phyloP scores from a whole-genome alignment of 306 rosid genomes.

The Sphenostylis stenocarpa region DNA sequence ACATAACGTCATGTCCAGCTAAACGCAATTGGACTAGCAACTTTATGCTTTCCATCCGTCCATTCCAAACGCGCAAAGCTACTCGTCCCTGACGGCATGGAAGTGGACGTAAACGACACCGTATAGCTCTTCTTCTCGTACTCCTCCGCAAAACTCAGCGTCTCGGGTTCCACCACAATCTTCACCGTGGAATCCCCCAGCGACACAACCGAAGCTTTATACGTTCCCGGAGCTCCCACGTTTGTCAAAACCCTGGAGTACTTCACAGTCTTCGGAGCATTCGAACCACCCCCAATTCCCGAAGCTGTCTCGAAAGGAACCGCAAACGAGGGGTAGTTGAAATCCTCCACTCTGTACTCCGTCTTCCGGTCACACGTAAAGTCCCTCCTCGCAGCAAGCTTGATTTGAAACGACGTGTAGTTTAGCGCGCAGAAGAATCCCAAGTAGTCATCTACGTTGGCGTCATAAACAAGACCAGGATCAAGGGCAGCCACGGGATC shows the following conservation, averaged over 20 bases:
- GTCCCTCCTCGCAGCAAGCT: conserved; percentile 47
- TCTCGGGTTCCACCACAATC: conserved; percentile 63
- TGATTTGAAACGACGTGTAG: conserved; percentile 53
- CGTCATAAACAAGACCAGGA: conserved; percentile 94
- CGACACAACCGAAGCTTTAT: conserved; percentile 49
- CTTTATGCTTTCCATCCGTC: conserved; percentile 77
- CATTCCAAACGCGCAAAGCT: conserved; percentile 73
- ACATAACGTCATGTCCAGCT: conserved; percentile 53
- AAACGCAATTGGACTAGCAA: conserved; percentile 77
- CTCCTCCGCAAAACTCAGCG: conserved; percentile 47
- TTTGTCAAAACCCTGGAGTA: conserved; percentile 71
- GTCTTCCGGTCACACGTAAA: conserved; percentile 56
- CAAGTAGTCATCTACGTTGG: conserved; percentile 55
- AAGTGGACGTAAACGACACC: conserved; percentile 53
- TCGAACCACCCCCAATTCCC: conserved; percentile 53
- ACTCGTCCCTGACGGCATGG: conserved; percentile 71
- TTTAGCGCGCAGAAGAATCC: conserved; percentile 72
- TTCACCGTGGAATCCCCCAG: conserved; percentile 53
- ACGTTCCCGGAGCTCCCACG: conserved; percentile 67
- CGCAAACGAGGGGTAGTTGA: conserved; percentile 86
- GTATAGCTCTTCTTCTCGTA: conserved; percentile 75
- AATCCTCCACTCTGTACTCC: conserved; percentile 57
- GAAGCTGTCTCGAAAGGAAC: conserved; percentile 78
- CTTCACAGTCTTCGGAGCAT: conserved; percentile 44
- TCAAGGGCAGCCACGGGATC: conserved; percentile 79